Evolutionary conservation across 805 yeast species (phyloP).

Genomic region (Saccharomycopsis synnaedendra): DNA sequence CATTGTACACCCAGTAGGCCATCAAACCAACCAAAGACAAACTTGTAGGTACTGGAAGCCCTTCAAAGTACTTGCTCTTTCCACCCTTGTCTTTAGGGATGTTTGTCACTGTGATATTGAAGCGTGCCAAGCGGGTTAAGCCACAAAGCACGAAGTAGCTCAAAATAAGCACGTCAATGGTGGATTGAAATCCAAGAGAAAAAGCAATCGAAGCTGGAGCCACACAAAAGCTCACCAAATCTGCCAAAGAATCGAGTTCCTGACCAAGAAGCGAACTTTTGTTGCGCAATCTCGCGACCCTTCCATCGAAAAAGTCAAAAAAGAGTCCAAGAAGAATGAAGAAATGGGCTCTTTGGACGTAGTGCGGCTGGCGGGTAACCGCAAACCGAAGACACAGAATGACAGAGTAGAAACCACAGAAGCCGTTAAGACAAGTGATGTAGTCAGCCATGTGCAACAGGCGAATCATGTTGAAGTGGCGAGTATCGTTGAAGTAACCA

Average conservation of each 20-base stretch:
- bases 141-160: slow-evolving; percentile 89
- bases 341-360: slow-evolving; percentile 79
- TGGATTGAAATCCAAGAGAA: slow-evolving; percentile 79
- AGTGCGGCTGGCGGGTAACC: slow-evolving; percentile 53
- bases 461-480: slow-evolving; percentile 80
- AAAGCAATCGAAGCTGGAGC: slow-evolving; percentile 93
- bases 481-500: slow-evolving; percentile 68
- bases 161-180: slow-evolving; percentile 65
- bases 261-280: slow-evolving; percentile 93
- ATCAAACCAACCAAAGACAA: slow-evolving; percentile 61
- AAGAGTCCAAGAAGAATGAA: slow-evolving; percentile 86
- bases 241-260: slow-evolving; percentile 94
- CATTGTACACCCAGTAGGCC: slow-evolving; percentile 53
- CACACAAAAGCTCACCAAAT: slow-evolving; percentile 87
- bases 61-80: slow-evolving; percentile 87
- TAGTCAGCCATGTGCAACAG: slow-evolving; percentile 92
- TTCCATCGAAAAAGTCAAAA: slow-evolving; percentile 94
- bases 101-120: slow-evolving; percentile 86
- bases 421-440: slow-evolving; percentile 89
- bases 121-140: slow-evolving; percentile 85
- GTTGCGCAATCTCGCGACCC: slow-evolving; percentile 88
- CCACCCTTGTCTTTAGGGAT: slow-evolving; percentile 86
- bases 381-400: slow-evolving; percentile 77
- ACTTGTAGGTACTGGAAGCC: slow-evolving; percentile 90
- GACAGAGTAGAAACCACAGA: slow-evolving; percentile 85